Evolutionary conservation across 108 stramenopile species (phyloP).

Genomic region (Nitzschia sp.): DNA sequence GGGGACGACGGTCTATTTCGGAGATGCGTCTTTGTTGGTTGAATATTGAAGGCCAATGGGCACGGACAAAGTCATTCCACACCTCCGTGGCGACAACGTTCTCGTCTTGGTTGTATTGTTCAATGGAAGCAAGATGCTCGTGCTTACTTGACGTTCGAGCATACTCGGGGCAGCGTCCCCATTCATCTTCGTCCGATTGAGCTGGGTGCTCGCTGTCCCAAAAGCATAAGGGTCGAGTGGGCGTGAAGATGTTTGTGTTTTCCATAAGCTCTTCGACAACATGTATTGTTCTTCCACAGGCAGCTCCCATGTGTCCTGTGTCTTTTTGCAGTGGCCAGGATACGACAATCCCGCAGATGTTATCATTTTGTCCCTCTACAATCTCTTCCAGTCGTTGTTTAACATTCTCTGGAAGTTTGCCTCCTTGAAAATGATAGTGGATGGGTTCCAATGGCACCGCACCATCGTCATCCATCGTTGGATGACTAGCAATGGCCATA

Average conservation of each 20-base stretch:
- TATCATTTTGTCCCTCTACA: neutral
- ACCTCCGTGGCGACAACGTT: constrained; percentile 7
- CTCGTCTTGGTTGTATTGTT: constrained; percentile 32
- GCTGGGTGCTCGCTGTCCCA: constrained; percentile 23
- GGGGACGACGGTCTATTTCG: too few species aligned
- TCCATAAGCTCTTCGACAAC: constrained; percentile 25
- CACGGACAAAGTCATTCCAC: constrained; percentile 18
- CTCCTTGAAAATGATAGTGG: constrained; percentile 3
- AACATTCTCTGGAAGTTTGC: constrained; percentile 4
- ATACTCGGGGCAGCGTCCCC: constrained; percentile 24
- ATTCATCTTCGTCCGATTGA: constrained; percentile 20
- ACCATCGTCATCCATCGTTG: neutral
- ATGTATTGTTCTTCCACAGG: constrained; percentile 34
- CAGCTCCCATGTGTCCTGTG: constrained; percentile 27
- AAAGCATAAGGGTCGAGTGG: constrained; percentile 26
- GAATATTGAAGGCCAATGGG: constrained; percentile 13
- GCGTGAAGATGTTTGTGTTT: neutral
- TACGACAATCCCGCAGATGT: constrained; percentile 26
- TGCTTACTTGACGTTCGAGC: constrained; percentile 3
- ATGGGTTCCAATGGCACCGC: constrained; percentile 10
- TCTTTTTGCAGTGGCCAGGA: constrained; percentile 42
- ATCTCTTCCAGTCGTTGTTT: constrained; percentile 2
- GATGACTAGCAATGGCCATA: constrained; percentile 12
- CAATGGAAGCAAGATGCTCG: constrained; percentile 6
- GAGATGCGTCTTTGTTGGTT: too few species aligned